Evolutionary conservation across 805 yeast genomes (phyloP).

Genomic region (Hanseniaspora nectarophila): DNA sequence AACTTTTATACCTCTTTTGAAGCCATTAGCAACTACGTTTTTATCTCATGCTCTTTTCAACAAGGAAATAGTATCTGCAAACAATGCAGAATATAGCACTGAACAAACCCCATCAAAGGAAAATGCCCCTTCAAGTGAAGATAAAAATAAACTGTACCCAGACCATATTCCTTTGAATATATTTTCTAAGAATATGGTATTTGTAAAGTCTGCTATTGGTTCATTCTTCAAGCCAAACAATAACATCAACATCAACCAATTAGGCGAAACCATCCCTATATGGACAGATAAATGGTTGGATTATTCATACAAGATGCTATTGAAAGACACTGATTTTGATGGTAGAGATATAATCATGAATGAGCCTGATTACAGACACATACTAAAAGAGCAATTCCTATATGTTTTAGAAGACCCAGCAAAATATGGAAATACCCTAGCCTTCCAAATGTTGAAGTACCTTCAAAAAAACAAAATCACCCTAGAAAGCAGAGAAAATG

Average conservation of each 20-base stretch:
- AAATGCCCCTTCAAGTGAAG: conserved; percentile 22
- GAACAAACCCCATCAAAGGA: conserved; percentile 18
- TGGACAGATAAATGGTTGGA: conserved; percentile 35
- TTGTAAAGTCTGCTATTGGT: conserved; percentile 63
- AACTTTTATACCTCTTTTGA: neutral
- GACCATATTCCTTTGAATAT: conserved; percentile 67
- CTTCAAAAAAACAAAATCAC: conserved; percentile 75
- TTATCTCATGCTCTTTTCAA: conserved; percentile 24
- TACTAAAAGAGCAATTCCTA: conserved; percentile 50
- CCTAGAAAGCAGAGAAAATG: conserved; percentile 87
- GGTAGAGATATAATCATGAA: conserved; percentile 74
- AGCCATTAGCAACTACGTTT: conserved; percentile 19
- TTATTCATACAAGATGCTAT: conserved; percentile 58
- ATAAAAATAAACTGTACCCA: conserved; percentile 39
- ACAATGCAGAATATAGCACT: conserved; percentile 23
- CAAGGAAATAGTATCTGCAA: conserved; percentile 44
- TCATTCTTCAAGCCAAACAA: conserved; percentile 66
- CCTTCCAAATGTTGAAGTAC: conserved; percentile 72
- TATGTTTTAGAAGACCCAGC: conserved; percentile 45
- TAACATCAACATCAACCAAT: conserved; percentile 62
- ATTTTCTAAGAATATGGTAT: conserved; percentile 52
- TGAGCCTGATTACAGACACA: conserved; percentile 70
- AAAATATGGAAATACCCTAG: conserved; percentile 43
- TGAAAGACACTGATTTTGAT: conserved; percentile 40
- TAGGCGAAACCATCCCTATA: conserved; percentile 76